Base-by-base conservation (phyloP, 768 basidiomycete species). In the Cyathus striatus region DNA sequence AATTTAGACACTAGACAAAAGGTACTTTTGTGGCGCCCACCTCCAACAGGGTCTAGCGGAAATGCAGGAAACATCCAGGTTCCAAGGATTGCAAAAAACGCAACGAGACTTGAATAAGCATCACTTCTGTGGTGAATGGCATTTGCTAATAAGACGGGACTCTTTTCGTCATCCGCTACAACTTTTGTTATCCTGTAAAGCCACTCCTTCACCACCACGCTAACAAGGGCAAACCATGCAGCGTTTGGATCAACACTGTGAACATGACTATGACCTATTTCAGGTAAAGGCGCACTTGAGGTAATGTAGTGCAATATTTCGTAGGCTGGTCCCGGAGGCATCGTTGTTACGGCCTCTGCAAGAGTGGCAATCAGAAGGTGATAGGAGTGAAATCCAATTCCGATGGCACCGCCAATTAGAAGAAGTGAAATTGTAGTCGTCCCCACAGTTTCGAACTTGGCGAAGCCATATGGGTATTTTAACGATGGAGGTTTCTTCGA, bases 81-180 rank as follows among this genome's bases (percentile, higher is more conserved):
- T 10, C 94, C 92, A 6, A 98, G 64, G 56, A 99, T 99, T 13
- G 95, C 94, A 36, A 86, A 76, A 43, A 98, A 78, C 9, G 94
- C 92, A 42, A 99, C 91, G 38, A 86, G 52, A 53, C 92, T 94
- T 3, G 92, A 93, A 56, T 93, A 91, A 5, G 91, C 92, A 60
- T 99, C 96, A 49, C 90, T 93, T n/a, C 96, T 79, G 64, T 99
- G 96, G 61, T 98, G 95, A 43, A 93, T 76, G 5, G 95, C 96
- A 60, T 98, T 99, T n/a, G 96, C 96, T 16, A 85, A 69, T 41
- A 99, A 65, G 1, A 99, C 96, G 3, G 90, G 89, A 55, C 87
- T 90, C 53, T 83, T 82, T 62, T 97, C 93, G 53, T 90, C 80
- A 44, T 90, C 81, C 9, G 95, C 96, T 23, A 99, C 94, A 42